Evolutionary conservation across 2,329 filamentous ascomycete genomes (phyloP), one percentile per base, ranked within the genome.

Genomic region (Aschersonia sp.): DNA sequence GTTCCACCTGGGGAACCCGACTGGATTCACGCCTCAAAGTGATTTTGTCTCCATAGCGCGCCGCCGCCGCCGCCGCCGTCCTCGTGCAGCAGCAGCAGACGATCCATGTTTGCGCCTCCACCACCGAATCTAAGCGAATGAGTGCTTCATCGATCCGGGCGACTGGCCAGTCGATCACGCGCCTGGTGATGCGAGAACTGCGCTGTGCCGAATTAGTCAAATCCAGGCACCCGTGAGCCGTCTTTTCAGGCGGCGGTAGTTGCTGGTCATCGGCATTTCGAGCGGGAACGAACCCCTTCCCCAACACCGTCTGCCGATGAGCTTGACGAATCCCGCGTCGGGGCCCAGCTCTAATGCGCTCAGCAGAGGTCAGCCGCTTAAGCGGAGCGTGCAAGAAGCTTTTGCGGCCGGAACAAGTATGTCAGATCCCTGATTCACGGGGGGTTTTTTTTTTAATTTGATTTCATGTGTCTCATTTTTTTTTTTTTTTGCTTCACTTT

Each of bases 381-480:
- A 80, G 65, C 69, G 76, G 57, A 77, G 70, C 54, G 73, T 77
- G 48, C 76, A 79, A 61, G 69, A 75, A 51, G 71, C 73, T 39
- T 79, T 80, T 66, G 75, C 80, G 66, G 75, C 81, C 30, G 49
- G 77, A 78, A 68, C 57, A 29, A 44, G 43, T 46, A 44, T 10
- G 44, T 46, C 8, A 37, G 35, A 12, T 12, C 12, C 12, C 5
- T 37, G 35, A 2, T 37, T 37, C 12, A 2, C 4, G 14, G 14
- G 14, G 14, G 14, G 14, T 12, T 42, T 35, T 22, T 37, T 31
- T 30, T 31, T 43, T 29, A 47, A n/a, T 48, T 33, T 35, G 30
- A 10, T 40, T 42, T 7, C 12, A 29, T 6, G 2, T 44, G 14
- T 14, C 14, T 39, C 32, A 5, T 45, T 29, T 30, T 42, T 41